Evolutionary conservation across 1,284 basidiomycete genomes (phyloP).

Genomic region (Butyriboletus appendiculatus): DNA sequence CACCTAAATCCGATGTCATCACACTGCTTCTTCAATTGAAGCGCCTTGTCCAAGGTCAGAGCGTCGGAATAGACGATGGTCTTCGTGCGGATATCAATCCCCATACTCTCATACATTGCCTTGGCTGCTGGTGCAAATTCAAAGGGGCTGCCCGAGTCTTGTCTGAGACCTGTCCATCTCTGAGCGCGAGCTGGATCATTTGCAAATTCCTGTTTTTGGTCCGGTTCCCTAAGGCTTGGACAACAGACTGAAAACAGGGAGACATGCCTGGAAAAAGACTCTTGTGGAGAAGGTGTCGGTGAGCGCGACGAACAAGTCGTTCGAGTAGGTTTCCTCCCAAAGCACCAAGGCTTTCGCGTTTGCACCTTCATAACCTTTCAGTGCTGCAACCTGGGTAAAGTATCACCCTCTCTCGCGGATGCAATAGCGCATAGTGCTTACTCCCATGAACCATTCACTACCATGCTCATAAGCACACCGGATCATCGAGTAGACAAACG

Average conservation of each 20-base stretch:
- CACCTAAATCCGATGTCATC: slow-evolving; percentile 75
- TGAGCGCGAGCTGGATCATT: slow-evolving; percentile 59
- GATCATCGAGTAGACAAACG: slow-evolving; percentile 1
- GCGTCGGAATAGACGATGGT: slow-evolving; percentile 83
- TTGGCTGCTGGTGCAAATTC: slow-evolving; percentile 74
- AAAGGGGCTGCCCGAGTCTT: slow-evolving; percentile 90
- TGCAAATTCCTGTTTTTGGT: slow-evolving; percentile 54
- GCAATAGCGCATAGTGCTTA: slow-evolving; percentile 35
- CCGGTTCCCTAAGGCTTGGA: not conserved
- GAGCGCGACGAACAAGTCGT: slow-evolving; percentile 67
- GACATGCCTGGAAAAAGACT: slow-evolving; percentile 73
- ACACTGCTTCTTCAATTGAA: slow-evolving; percentile 71
- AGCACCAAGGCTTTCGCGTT: slow-evolving; percentile 76
- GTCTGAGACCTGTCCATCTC: slow-evolving; percentile 83
- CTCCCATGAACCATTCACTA: slow-evolving; percentile 96
- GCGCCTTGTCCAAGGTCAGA: slow-evolving; percentile 70
- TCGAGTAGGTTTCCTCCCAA: slow-evolving; percentile 80
- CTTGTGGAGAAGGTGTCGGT: slow-evolving; percentile 92
- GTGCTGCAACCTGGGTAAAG: slow-evolving; percentile 65
- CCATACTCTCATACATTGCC: slow-evolving; percentile 65
- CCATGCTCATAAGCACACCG: slow-evolving; percentile 5
- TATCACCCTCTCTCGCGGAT: not conserved
- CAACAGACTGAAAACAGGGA: not conserved
- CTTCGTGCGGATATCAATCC: slow-evolving; percentile 67
- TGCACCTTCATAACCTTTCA: slow-evolving; percentile 77